Evolutionary conservation across 1,139 yeast species (phyloP), one percentile per base, ranked within the genome.

Genomic region (Kazachstania sp.): DNA sequence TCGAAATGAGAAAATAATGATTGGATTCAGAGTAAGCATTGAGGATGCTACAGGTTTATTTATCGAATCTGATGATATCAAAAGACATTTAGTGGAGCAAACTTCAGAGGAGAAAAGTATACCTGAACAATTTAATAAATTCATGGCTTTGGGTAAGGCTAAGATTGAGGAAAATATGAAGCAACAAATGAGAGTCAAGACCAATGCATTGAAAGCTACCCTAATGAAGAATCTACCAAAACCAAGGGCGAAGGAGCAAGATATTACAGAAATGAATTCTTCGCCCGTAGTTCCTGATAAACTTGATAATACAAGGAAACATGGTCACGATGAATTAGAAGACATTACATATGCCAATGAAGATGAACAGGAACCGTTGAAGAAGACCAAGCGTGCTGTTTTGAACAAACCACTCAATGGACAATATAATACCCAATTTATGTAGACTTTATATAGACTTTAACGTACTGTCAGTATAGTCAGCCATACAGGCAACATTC

Each of bases 1-100:
- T 62, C 73, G 68, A 28, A 67, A 68, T 6, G 70, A 75, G 13
- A 65, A 71, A 15, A 78, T 78, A 46, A 71, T 66, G 49, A 68
- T 83, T 56, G 77, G 79, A 3, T 83, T 77, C 58, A 66, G 63
- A 41, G 76, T 82, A 3, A 60, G 67, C 15, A 66, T 81, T 19
- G 69, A 70, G 39, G 86, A 81, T 54, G 63, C 73, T 1, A 79
- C 83, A 0, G 87, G 86, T 1, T 61, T 81, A 18, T 81, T 74
- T 63, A 74, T 39, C 2, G 42, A 69, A 43, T 64, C 63, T 36
- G 72, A 71, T 15, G 48, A 49, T 19, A 54, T 54, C 6, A 42
- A 50, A 31, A 50, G 58, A 23, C 34, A 18, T 9, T 45, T 54
- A 8, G 44, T 50, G 12, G 39, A 47, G 11, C 65, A 62, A 48